Evolutionary conservation across 2,329 filamentous ascomycete genomes (phyloP), one percentile per base, ranked within the genome.

Genomic region (Blastomyces percursus): DNA sequence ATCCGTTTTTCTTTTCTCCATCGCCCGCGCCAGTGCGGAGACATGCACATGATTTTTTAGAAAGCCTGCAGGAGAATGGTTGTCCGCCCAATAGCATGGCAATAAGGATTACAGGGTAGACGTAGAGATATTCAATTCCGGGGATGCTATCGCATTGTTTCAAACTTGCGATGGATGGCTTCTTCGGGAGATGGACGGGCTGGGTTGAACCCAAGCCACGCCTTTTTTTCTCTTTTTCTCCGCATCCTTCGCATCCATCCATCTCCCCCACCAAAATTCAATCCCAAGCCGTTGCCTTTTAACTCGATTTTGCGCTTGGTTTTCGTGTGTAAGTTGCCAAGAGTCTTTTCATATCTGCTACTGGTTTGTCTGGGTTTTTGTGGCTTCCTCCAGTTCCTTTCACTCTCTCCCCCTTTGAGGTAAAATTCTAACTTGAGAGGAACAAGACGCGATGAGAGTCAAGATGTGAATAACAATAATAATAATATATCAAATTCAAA

Each of bases 271-370:
- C 62, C 62, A 44, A 57, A 61, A 46, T 59, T 46, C 30, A 30
- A 35, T 59, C 42, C 58, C 51, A 46, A 61, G 50, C 42, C 64
- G 64, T 55, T 64, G 65, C 65, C 64, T 60, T 62, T 60, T 65
- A 14, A 14, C 65, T 64, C 58, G 57, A 48, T 59, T 48, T 60
- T 61, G 61, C 59, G 59, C 61, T 61, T 56, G 63, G n/a, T 48
- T 11, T n/a, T 59, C 32, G 32, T 32, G 30, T 32, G 30, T 32
- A 32, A 32, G 30, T 32, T 6, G 30, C 30, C 30, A 32, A 32
- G 30, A 32, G 30, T 3, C 30, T 32, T 5, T 32, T 32, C 30
- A 32, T 32, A 4, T 32, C 7, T 32, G 30, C 7, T 32, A 5
- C 30, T 32, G 27, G 27, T 30, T 30, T 30, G 30, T 32, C 7